Evolutionary conservation across 1,139 yeast species (phyloP), one percentile per base, ranked within the genome.

Genomic region (Taphrina sp.): DNA sequence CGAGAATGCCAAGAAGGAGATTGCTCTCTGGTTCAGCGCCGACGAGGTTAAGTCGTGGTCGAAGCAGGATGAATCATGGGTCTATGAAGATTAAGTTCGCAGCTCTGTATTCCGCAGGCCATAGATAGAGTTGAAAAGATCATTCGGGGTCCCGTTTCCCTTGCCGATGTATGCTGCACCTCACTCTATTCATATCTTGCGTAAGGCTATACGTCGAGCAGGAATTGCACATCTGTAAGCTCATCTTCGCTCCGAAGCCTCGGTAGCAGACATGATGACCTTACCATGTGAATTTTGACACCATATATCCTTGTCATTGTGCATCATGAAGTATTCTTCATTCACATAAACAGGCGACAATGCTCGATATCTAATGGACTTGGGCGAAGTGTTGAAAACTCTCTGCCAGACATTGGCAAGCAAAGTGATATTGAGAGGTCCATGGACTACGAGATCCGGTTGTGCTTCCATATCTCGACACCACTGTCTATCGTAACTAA

Each of bases 1-100:
- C 71, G 98, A 90, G 79, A 79, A 85, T 67, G 99, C 99, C 71
- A 77, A 88, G 75, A 87, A 86, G 81, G 99, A 94, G 81, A 92
- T 94, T 67, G 82, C 72, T 67, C 81, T 94, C 72, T 94, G 99
- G 99, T 94, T 94, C 94, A 88, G 88, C 83, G 80, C 84, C 76
- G 96, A 89, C 75, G 99, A 94, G 80, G 77, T 94, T 69, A 85
- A 83, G 71, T 88, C 85, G 68, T 92, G 46, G 46, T 26, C 45
- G 12, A 41, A 49, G 46, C 54, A 49, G 46, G 44, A 41, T 22
- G 58, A 52, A 29, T 49, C 54, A 8, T 29, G 47, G 47, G 47
- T 43, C 38, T 43, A 43, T 29, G 47, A 43, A 29, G 47, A 43
- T 43, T 43, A 43, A 31, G 31, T 26, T 26, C n/a, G n/a, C n/a